These are phyloP conservation scores for Brassica napus DNA, from an alignment of 345 rosid genomes.

Conservation along the genomic window Da-Ae NC_063449.1:2930001-2930500, in stretches of 20 bases:
- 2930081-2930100: no score
- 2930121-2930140: slow-evolving; percentile 52
- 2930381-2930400: slow-evolving; percentile 40
- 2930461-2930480: slow-evolving; percentile 61
- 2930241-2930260: slow-evolving; percentile 56
- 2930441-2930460: slow-evolving; percentile 54
- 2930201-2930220: slow-evolving; percentile 30
- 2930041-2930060: background rate
- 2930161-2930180: background rate
- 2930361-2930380: background rate
- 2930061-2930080: no score
- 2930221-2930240: slow-evolving; percentile 23
- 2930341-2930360: background rate
- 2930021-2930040: no score
- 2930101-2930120: slow-evolving; percentile 59
- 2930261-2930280: slow-evolving; percentile 51
- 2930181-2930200: background rate
- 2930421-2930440: slow-evolving; percentile 54
- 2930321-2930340: slow-evolving; percentile 52
- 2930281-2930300: slow-evolving; percentile 44
- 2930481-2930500: slow-evolving; percentile 69
- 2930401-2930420: slow-evolving; percentile 78
- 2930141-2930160: slow-evolving; percentile 56
- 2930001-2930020: slow-evolving; percentile 22
- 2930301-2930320: slow-evolving; percentile 74